phyloP scores from a whole-genome alignment of 805 yeast genomes.

The Nakazawaea peltata region DNA sequence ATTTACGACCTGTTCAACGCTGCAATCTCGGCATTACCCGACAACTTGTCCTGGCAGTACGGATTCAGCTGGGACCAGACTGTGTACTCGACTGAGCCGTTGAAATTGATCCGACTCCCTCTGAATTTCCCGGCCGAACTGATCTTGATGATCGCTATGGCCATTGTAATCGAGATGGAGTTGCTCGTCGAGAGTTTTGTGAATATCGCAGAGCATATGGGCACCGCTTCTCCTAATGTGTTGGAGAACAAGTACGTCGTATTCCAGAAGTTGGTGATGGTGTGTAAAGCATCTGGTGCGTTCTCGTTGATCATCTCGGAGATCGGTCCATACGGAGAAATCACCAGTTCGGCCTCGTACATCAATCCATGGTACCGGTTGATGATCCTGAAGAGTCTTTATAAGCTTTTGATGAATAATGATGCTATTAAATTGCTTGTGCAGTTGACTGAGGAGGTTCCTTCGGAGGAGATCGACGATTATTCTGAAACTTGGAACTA shows the following conservation, averaged over 20 bases:
- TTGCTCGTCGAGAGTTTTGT: constrained; percentile 6
- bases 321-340: background rate
- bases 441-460: constrained; percentile 1
- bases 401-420: constrained; percentile 5
- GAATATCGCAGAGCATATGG: constrained; percentile 1
- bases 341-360: background rate
- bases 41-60: constrained; percentile 5
- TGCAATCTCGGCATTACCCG: background rate
- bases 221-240: background rate
- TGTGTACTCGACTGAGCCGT: background rate
- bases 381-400: constrained; percentile 1
- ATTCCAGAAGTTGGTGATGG: constrained; percentile 3
- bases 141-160: constrained; percentile 2
- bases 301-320: constrained; percentile 2
- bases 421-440: constrained; percentile 6
- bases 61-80: constrained; percentile 3
- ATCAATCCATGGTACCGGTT: constrained; percentile 9
- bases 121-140: constrained; percentile 6
- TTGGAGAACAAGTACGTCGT: constrained; percentile 7
- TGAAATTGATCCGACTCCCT: background rate
- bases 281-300: background rate
- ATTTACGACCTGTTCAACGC: constrained; percentile 1
- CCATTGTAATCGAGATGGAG: constrained; percentile 4
- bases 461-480: constrained; percentile 1
- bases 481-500: background rate